These are phyloP conservation scores for Fusarium paranaense DNA, from an alignment of 2,329 filamentous ascomycete genomes.

Conservation along the genomic window DNA sequence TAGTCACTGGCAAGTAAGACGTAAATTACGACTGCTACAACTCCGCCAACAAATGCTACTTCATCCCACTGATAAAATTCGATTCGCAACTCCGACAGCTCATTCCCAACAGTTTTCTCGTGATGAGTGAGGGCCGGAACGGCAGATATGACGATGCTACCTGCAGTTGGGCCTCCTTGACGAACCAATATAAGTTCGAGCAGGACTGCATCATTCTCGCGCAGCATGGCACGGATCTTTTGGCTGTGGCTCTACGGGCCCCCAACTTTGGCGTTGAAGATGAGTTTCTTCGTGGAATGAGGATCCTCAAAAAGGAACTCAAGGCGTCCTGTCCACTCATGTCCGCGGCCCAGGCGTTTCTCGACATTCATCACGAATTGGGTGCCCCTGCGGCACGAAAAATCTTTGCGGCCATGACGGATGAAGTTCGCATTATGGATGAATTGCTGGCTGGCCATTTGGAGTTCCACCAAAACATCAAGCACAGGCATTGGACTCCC, in stretches of 20 bases:
- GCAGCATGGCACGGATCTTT: slow-evolving; percentile 50
- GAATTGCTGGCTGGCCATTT: slow-evolving; percentile 42
- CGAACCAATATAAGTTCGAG: slow-evolving; percentile 46
- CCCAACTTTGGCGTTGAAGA: slow-evolving; percentile 49
- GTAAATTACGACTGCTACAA: slow-evolving; percentile 47
- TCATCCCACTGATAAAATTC: slow-evolving; percentile 14
- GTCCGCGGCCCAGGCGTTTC: slow-evolving; percentile 55
- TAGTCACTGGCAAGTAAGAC: slow-evolving; percentile 9
- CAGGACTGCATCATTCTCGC: slow-evolving; percentile 52
- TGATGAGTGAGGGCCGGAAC: slow-evolving; percentile 38
- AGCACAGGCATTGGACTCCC: slow-evolving; percentile 45
- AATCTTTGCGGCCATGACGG: slow-evolving; percentile 29
- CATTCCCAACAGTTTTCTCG: slow-evolving; percentile 13
- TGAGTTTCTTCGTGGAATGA: slow-evolving; percentile 52
- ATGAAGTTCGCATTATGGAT: slow-evolving; percentile 23
- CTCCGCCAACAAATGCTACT: slow-evolving; percentile 32
- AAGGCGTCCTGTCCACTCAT: slow-evolving; percentile 50
- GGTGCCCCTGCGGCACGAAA: slow-evolving; percentile 21
- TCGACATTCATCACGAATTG: slow-evolving; percentile 54
- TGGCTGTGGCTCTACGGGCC: slow-evolving; percentile 33
- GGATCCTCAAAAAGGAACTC: slow-evolving; percentile 45
- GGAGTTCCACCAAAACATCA: slow-evolving; percentile 47
- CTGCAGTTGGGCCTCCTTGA: slow-evolving; percentile 39
- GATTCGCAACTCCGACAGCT: slow-evolving; percentile 2
- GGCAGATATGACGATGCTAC: slow-evolving; percentile 41